Percentiles rank a stretch among this genome's conserved stretches.
phyloP scores from a whole-genome alignment of 1,139 yeast genomes.

The Candida freyschussii region DNA sequence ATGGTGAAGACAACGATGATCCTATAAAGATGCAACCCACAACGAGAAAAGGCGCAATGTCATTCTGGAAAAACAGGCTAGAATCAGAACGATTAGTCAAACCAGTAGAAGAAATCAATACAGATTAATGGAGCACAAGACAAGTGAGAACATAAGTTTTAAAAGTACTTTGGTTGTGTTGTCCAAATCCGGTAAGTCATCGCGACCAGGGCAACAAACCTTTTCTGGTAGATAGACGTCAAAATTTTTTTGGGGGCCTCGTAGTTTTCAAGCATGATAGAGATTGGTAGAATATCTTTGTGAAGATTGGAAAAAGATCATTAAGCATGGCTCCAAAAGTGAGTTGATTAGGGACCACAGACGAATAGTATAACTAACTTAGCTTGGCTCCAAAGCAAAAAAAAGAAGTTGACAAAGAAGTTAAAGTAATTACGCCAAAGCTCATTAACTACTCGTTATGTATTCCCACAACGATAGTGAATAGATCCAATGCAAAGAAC shows the following conservation, averaged over 20 bases:
- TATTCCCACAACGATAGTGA: slow-evolving; percentile 58
- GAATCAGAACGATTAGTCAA: too few species aligned
- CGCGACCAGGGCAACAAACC: too few species aligned
- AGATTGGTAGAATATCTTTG: too few species aligned
- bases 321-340: slow-evolving; percentile 11
- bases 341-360: not conserved
- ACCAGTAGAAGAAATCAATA: too few species aligned
- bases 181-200: too few species aligned
- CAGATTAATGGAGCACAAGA: too few species aligned
- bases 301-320: not conserved
- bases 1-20: slow-evolving; percentile 19
- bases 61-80: slow-evolving; percentile 24
- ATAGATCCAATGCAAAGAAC: slow-evolving; percentile 49
- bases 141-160: too few species aligned
- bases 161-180: too few species aligned
- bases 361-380: slow-evolving; percentile 1
- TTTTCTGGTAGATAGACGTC: too few species aligned
- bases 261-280: too few species aligned
- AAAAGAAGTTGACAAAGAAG: slow-evolving; percentile 4
- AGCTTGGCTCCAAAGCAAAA: not conserved
- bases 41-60: slow-evolving; percentile 19
- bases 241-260: too few species aligned
- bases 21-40: slow-evolving; percentile 26
- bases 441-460: slow-evolving; percentile 45
- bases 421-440: slow-evolving; percentile 4